Percentiles rank a stretch among this genome's conserved stretches.
phyloP scores from a whole-genome alignment of 2,329 filamentous ascomycete species.

The Emergomyces orientalis region DNA sequence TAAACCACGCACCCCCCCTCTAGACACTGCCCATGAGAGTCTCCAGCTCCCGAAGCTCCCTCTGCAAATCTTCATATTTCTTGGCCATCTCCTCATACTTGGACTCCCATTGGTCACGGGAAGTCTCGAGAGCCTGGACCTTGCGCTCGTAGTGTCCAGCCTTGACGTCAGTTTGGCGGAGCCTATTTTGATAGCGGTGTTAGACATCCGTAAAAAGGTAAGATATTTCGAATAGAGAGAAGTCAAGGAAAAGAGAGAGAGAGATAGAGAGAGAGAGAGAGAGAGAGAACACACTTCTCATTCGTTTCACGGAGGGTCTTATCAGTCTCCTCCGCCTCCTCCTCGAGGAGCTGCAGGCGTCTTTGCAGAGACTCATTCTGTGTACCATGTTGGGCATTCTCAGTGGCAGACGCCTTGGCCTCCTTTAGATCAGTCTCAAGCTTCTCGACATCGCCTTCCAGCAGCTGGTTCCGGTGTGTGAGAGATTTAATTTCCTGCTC shows the following conservation, averaged over 20 bases:
- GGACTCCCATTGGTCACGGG: conserved; percentile 87
- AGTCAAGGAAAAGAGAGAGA: background rate
- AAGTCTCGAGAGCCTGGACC: conserved; percentile 87
- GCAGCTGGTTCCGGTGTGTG: conserved; percentile 85
- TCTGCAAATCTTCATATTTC: conserved; percentile 75
- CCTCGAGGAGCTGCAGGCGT: conserved; percentile 90
- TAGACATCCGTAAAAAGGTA: background rate
- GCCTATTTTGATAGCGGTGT: conserved; percentile 45
- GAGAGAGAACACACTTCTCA: conserved; percentile 68
- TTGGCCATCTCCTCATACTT: conserved; percentile 98
- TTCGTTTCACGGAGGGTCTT: conserved; percentile 94
- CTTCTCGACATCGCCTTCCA: conserved; percentile 89
- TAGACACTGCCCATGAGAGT: conserved; percentile 89
- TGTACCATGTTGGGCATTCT: conserved; percentile 70
- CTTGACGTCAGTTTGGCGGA: conserved; percentile 98
- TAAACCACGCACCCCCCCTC: background rate
- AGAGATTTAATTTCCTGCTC: conserved; percentile 97
- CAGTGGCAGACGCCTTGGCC: conserved; percentile 75
- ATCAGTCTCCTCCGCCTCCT: conserved; percentile 94
- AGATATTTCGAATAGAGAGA: background rate
- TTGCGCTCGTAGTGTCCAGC: conserved; percentile 99
- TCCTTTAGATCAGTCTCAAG: conserved; percentile 75
- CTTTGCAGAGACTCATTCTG: conserved; percentile 88
- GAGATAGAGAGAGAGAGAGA: background rate
- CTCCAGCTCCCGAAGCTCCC: conserved; percentile 87